Base-by-base conservation (phyloP, 805 yeast genomes). In the Huiozyma sinensis region DNA sequence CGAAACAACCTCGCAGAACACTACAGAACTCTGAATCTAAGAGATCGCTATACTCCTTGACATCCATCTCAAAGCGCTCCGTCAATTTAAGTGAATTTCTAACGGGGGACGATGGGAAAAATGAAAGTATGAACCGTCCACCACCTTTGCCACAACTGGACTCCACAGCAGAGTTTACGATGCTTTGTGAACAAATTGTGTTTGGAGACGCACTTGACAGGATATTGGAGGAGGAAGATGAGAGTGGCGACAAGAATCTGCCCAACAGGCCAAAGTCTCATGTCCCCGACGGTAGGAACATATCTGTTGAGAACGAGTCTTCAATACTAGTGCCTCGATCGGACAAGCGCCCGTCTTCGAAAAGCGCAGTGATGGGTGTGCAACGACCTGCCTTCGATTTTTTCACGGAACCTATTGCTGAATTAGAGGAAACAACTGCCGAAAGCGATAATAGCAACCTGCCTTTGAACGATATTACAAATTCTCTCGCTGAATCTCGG, bases 61-160 rank as follows among this genome's bases (percentile, higher is more conserved):
- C 52, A 28, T 61, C 67, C 0, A 63, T 63, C 35, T 63, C 67
- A 1, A 63, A 60, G 38, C 56, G 61, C 39, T 62, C 67, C 1
- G 42, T 63, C 12, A 63, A 63, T 41, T 44, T 63, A 28, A 63
- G 53, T 27, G 65, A 59, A 9, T 55, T 46, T 43, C 46, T 61
- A n/a, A 39, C 52, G 5, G 46, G 37, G 13, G 55, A 51, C 10
- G 39, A 38, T 3, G 17, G 34, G 32, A 38, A 28, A 17, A 36
- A 34, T 27, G 17, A 37, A 5, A 47, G 45, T 7, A 29, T 42
- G 5, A 27, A 42, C 28, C 38, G 41, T 2, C 27, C 47, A 7
- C 60, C 63, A 5, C 53, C 58, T 8, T 31, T 58, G 8, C 50
- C 53, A 2, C 28, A 36, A 24, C 33, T 49, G 6, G 52, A 50